phyloP scores from a whole-genome alignment of 2,329 filamentous ascomycete species.

The Knufia petricola region DNA sequence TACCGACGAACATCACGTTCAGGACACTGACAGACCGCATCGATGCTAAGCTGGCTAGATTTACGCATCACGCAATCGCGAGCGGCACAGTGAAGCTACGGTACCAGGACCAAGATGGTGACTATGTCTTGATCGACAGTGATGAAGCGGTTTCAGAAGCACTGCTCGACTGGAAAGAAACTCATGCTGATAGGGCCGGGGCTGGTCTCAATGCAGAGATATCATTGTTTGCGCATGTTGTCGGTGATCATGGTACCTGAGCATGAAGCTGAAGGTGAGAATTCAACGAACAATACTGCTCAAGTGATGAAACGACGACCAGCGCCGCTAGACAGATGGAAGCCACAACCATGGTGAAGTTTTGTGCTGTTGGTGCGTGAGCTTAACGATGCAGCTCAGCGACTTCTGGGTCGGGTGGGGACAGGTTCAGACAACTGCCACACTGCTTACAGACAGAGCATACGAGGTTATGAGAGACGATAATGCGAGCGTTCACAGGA shows the following conservation, averaged over 20 bases:
- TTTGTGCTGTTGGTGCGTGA: too few relatives aligned
- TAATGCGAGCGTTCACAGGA: not conserved
- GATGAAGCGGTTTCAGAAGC: slow-evolving; percentile 96
- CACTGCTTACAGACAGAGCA: not conserved
- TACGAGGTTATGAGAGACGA: slow-evolving; percentile 4
- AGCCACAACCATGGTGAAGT: too few relatives aligned
- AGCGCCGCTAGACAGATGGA: too few relatives aligned
- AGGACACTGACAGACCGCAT: slow-evolving; percentile 90
- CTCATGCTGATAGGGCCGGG: slow-evolving; percentile 49
- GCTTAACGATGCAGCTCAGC: too few relatives aligned
- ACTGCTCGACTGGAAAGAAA: slow-evolving; percentile 87
- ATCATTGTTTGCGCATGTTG: slow-evolving; percentile 19
- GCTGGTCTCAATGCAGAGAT: slow-evolving; percentile 28
- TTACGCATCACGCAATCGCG: slow-evolving; percentile 74
- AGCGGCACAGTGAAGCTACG: slow-evolving; percentile 75
- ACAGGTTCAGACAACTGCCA: not conserved
- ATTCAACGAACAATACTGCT: too few relatives aligned
- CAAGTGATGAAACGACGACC: too few relatives aligned
- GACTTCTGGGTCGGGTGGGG: too few relatives aligned
- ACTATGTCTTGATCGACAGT: slow-evolving; percentile 85
- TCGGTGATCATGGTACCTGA: slow-evolving; percentile 1
- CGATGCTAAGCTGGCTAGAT: slow-evolving; percentile 83
- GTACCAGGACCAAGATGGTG: slow-evolving; percentile 85
- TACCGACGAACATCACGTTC: slow-evolving; percentile 89
- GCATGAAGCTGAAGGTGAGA: not conserved